Percentiles rank a stretch among this genome's conserved stretches.
These are phyloP conservation scores for Teunomyces lycoperdinae DNA, from an alignment of 805 yeast species.

Conservation along the genomic window DNA sequence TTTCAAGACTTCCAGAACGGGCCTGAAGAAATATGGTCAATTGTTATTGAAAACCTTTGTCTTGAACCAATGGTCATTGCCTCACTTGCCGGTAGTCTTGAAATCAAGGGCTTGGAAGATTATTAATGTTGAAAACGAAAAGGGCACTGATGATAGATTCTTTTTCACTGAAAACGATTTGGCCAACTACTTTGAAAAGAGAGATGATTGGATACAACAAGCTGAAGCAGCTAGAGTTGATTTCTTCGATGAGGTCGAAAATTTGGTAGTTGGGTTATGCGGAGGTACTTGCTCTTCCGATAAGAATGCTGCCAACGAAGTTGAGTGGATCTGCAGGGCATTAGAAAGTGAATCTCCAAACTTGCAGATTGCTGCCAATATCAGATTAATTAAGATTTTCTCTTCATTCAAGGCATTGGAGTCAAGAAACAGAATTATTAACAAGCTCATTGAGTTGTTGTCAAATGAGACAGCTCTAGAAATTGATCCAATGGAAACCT, in stretches of 20 bases:
- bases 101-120: conserved; percentile 46
- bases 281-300: conserved; percentile 49
- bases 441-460: conserved; percentile 49
- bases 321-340: conserved; percentile 57
- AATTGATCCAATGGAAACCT: conserved; percentile 42
- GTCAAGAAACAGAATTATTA: conserved; percentile 52
- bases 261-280: conserved; percentile 54
- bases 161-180: conserved; percentile 32
- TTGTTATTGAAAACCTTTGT: conserved; percentile 58
- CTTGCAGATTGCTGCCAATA: conserved; percentile 44
- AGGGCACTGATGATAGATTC: conserved; percentile 31
- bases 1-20: conserved; percentile 43
- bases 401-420: conserved; percentile 50
- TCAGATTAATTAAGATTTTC: conserved; percentile 56
- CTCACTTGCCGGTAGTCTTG: conserved; percentile 37
- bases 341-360: conserved; percentile 41
- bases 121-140: conserved; percentile 19
- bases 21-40: conserved; percentile 54
- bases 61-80: conserved; percentile 59
- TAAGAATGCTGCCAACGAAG: conserved; percentile 46
- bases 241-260: conserved; percentile 52
- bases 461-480: conserved; percentile 40
- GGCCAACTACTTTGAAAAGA: conserved; percentile 27
- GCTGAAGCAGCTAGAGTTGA: conserved; percentile 50
- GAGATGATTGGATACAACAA: conserved; percentile 42